Evolutionary conservation across 805 yeast genomes (phyloP).

Genomic region (Scheffersomyces ergatensis): DNA sequence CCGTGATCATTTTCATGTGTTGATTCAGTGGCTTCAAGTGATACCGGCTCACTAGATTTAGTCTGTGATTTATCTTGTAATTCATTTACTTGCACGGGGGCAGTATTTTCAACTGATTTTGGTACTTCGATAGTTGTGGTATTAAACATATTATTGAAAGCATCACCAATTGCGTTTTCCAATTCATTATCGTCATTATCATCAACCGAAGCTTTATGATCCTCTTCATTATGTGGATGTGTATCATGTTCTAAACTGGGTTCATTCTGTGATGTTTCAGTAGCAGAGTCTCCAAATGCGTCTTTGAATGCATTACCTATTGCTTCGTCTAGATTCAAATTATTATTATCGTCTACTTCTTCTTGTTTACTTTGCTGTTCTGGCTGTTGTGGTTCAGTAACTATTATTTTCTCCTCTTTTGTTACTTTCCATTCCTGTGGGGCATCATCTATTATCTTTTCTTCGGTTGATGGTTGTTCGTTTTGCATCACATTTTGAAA

Average conservation of each 20-base stretch:
- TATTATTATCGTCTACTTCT: not conserved
- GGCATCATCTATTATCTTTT: not conserved
- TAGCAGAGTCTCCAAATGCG: conserved; percentile 6
- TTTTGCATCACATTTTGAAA: conserved; percentile 18
- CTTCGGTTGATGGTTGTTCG: conserved; percentile 22
- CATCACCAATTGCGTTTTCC: conserved; percentile 34
- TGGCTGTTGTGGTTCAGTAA: no score
- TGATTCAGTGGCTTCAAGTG: not conserved
- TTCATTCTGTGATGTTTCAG: no score
- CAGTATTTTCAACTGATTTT: not conserved
- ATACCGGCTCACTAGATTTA: no score
- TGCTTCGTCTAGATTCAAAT: conserved; percentile 11
- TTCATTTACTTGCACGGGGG: no score
- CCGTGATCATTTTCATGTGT: conserved; percentile 1
- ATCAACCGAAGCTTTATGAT: not conserved
- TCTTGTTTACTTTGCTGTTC: not conserved
- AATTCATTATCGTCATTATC: conserved; percentile 18
- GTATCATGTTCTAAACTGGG: not conserved
- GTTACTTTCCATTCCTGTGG: no score
- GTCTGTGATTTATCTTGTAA: no score
- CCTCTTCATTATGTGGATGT: not conserved
- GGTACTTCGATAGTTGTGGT: not conserved
- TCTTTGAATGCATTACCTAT: conserved; percentile 20
- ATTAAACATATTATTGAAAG: conserved; percentile 12
- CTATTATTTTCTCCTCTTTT: no score